A percentile compares a stretch with the other conserved stretches of the same genome.
Conservation (phyloP, 2,329 filamentous ascomycete species). For the Pseudocercospora vitis region DNA sequence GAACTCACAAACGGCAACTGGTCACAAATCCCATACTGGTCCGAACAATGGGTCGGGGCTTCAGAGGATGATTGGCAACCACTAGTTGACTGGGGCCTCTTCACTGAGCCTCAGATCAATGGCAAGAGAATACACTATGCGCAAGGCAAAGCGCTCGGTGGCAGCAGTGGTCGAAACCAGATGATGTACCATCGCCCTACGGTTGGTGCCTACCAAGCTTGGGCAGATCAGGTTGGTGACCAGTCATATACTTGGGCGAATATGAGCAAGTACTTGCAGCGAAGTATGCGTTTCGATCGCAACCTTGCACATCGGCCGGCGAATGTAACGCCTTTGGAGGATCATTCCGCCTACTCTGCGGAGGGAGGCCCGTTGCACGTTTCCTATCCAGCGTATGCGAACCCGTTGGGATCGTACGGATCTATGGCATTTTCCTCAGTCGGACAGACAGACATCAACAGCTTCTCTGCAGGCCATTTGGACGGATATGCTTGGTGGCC, state of each 20-base stretch:
- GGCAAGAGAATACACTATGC: constrained; percentile 29
- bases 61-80: constrained; percentile 24
- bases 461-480: background rate
- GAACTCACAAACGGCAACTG: constrained; percentile 35
- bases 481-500: constrained; percentile 19
- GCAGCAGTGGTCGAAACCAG: constrained; percentile 31
- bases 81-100: constrained; percentile 35
- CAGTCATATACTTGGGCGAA: constrained; percentile 57
- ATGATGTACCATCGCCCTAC: constrained; percentile 36
- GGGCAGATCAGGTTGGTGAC: constrained; percentile 59
- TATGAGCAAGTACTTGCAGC: constrained; percentile 59
- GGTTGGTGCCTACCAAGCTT: constrained; percentile 35
- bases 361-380: constrained; percentile 37
- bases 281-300: constrained; percentile 28
- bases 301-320: constrained; percentile 16
- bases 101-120: constrained; percentile 32
- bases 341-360: constrained; percentile 21
- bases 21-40: constrained; percentile 33
- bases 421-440: background rate
- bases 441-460: background rate
- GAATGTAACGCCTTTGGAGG: constrained; percentile 15
- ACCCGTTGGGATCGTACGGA: constrained; percentile 9
- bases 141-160: constrained; percentile 34
- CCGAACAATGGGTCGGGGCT: constrained; percentile 13
- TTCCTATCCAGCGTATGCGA: constrained; percentile 34